Percentiles rank a stretch among this genome's conserved stretches.
Conservation (phyloP, 1,139 yeast species). For the Eremothecium gossypii region DNA sequence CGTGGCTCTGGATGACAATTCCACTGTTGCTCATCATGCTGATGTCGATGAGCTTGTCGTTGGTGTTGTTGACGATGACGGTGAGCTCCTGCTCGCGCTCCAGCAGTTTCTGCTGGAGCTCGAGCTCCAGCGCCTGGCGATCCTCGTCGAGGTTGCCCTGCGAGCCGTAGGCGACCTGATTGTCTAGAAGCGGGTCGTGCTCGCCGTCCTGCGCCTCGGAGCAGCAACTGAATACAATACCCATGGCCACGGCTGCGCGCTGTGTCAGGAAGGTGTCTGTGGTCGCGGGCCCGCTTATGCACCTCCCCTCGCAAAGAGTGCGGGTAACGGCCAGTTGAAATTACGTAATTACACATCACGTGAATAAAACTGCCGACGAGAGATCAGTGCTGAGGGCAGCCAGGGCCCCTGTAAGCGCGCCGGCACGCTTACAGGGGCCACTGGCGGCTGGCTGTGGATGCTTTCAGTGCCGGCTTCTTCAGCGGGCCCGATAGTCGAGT, state of each 20-base stretch:
- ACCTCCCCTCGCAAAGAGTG: too few species aligned
- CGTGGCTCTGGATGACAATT: conserved; percentile 24
- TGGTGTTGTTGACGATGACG: conserved; percentile 33
- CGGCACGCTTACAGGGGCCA: too few species aligned
- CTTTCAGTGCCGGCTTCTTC: too few species aligned
- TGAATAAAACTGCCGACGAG: too few species aligned
- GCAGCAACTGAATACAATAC: conserved; percentile 20
- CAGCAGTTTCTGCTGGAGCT: conserved; percentile 23
- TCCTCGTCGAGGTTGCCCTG: conserved; percentile 15
- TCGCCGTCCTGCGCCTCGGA: conserved; percentile 16
- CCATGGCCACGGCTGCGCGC: conserved; percentile 13
- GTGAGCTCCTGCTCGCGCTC: conserved; percentile 31
- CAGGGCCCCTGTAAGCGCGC: too few species aligned
- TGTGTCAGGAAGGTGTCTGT: too few species aligned
- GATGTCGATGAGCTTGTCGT: conserved; percentile 30
- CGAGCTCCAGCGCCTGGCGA: conserved; percentile 23
- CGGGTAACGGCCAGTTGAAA: too few species aligned
- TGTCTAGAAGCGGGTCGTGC: conserved; percentile 21
- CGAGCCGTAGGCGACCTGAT: conserved; percentile 28
- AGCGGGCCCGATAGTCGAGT: too few species aligned
- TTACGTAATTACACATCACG: too few species aligned
- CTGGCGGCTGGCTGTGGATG: too few species aligned
- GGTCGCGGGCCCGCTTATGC: too few species aligned
- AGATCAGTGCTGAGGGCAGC: too few species aligned
- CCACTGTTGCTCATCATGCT: conserved; percentile 30